Evolutionary conservation across 495 filamentous ascomycete genomes (phyloP).

Genomic region (Ramalina intermedia): DNA sequence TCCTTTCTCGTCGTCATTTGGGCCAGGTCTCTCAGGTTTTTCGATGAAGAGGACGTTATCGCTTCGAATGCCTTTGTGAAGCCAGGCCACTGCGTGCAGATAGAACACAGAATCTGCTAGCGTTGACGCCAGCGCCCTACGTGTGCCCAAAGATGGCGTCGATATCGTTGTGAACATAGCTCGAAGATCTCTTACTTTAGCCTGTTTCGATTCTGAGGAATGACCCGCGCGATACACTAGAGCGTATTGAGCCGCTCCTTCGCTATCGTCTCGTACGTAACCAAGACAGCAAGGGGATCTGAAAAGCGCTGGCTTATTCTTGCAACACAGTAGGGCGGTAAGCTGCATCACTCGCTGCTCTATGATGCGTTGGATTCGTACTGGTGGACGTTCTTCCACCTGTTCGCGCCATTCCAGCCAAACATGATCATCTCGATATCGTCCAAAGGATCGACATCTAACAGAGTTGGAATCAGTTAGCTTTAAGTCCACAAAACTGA

Average conservation of each 20-base stretch:
- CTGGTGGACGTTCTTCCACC: neutral
- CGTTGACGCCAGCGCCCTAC: conserved; percentile 6
- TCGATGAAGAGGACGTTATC: conserved; percentile 38
- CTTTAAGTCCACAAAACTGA: too few relatives aligned
- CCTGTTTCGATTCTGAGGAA: neutral
- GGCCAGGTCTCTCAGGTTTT: neutral
- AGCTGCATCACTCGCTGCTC: conserved; percentile 5
- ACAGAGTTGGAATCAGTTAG: neutral
- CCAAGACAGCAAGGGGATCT: conserved; percentile 22
- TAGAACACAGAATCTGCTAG: conserved; percentile 7
- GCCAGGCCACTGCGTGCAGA: conserved; percentile 41
- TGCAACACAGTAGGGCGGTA: conserved; percentile 1
- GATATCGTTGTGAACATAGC: neutral
- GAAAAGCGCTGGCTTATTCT: conserved; percentile 15
- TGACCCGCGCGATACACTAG: neutral
- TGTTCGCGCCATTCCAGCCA: conserved; percentile 4
- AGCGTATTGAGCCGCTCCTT: conserved; percentile 6
- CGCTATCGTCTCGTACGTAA: conserved; percentile 17
- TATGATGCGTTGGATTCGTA: neutral
- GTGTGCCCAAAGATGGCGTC: conserved; percentile 7
- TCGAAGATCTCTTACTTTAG: neutral
- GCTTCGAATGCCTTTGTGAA: conserved; percentile 42
- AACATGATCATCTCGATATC: neutral
- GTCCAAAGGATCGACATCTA: neutral
- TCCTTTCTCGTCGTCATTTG: neutral